Percentiles rank a stretch among this genome's conserved stretches.
Conservation (phyloP, 1,139 yeast species). For the Kodamaea alishanica region DNA sequence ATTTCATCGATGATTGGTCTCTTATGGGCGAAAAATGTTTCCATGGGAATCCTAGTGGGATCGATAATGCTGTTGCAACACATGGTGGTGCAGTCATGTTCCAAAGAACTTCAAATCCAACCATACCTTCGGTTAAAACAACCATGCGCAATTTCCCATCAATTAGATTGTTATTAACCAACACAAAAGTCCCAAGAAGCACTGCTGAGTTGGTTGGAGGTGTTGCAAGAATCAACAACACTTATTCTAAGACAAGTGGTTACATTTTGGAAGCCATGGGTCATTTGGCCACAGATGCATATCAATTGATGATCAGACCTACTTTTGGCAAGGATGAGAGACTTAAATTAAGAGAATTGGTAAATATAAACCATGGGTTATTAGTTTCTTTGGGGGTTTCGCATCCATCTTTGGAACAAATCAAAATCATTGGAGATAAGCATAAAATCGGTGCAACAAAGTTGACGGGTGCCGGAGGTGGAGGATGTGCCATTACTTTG, state of each 20-base stretch:
- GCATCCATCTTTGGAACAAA: conserved; percentile 79
- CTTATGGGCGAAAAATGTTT: conserved; percentile 91
- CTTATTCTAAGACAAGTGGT: conserved; percentile 52
- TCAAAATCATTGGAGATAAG: conserved; percentile 61
- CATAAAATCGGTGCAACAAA: conserved; percentile 79
- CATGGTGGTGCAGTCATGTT: conserved; percentile 94
- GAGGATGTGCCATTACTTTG: conserved; percentile 95
- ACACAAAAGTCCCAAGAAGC: conserved; percentile 81
- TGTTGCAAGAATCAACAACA: conserved; percentile 56
- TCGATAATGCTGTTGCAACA: conserved; percentile 94
- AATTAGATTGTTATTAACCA: conserved; percentile 69
- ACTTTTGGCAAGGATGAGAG: conserved; percentile 44
- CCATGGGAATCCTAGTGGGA: conserved; percentile 97
- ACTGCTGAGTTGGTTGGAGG: conserved; percentile 80
- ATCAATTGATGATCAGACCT: conserved; percentile 54
- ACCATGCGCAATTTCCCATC: conserved; percentile 74
- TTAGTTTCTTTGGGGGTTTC: conserved; percentile 86
- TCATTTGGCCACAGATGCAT: conserved; percentile 64
- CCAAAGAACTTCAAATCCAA: conserved; percentile 57
- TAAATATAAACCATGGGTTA: conserved; percentile 86
- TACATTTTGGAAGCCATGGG: conserved; percentile 72
- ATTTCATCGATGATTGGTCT: conserved; percentile 80
- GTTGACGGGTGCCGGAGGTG: conserved; percentile 98
- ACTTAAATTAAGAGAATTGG: conserved; percentile 54
- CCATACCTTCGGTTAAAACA: conserved; percentile 56